Conservation (phyloP, 768 basidiomycete species). For the Boletellus ananas region DNA sequence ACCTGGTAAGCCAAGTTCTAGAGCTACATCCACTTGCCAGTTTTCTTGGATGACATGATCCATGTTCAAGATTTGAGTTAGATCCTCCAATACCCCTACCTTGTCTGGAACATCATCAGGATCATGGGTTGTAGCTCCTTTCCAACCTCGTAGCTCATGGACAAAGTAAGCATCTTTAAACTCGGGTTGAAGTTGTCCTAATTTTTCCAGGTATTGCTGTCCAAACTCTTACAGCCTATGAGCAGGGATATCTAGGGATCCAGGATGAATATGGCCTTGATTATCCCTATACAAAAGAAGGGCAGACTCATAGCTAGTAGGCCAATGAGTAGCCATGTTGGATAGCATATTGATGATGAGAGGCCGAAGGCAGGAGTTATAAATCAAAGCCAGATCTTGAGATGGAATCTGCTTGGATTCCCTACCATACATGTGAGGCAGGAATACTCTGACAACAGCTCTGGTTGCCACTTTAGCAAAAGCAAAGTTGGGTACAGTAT, state of each 20-base stretch:
- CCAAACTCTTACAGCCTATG: background rate
- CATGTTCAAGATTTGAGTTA: background rate
- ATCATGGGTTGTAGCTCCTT: conserved; percentile 2
- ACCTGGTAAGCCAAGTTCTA: no score
- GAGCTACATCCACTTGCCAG: background rate
- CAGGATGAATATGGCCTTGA: background rate
- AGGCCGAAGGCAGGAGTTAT: background rate
- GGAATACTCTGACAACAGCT: background rate
- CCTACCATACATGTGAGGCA: background rate
- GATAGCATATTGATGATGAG: no score
- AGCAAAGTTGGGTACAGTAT: background rate
- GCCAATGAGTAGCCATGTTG: background rate
- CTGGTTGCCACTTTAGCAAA: background rate
- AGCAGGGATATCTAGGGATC: background rate
- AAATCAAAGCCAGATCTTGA: background rate
- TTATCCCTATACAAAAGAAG: background rate
- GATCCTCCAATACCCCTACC: no score
- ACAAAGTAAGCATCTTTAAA: conserved; percentile 9
- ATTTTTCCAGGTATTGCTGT: background rate
- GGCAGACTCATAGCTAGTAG: background rate
- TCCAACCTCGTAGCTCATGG: conserved; percentile 11
- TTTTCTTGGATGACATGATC: background rate
- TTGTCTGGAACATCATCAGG: no score
- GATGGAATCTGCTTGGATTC: background rate
- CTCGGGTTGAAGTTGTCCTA: background rate